A percentile compares a stretch with the other conserved stretches of the same genome.
Evolutionary conservation across 495 filamentous ascomycete species (phyloP).

Genomic region (Podospora fimiseda): DNA sequence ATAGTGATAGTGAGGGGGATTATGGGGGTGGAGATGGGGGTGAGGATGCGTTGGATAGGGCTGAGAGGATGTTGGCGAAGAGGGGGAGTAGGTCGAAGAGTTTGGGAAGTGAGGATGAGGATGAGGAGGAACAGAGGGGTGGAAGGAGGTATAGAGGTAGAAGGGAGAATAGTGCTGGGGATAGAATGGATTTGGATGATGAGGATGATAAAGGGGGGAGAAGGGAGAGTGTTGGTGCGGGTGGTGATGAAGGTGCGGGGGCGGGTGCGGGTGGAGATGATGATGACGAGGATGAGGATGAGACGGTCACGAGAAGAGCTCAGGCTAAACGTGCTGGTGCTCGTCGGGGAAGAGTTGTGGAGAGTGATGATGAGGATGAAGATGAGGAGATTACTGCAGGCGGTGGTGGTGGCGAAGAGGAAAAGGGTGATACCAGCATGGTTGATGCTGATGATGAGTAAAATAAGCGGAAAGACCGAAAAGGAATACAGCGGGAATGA

Average conservation of each 20-base stretch:
- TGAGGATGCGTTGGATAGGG: constrained; percentile 31
- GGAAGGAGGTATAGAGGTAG: constrained; percentile 18
- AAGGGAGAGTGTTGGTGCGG: constrained; percentile 2
- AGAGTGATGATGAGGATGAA: constrained; percentile 43
- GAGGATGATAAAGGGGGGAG: constrained; percentile 24
- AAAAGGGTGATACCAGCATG: constrained; percentile 30
- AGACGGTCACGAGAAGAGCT: constrained; percentile 23
- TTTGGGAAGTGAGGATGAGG: constrained; percentile 4
- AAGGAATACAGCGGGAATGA: no score
- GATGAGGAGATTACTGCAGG: constrained; percentile 18
- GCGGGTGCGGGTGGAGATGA: constrained; percentile 14
- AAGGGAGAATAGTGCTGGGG: constrained; percentile 22
- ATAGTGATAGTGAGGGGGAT: constrained; percentile 46
- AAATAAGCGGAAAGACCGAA: no score
- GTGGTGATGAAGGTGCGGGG: no score
- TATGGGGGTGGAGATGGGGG: constrained; percentile 29
- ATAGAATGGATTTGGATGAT: constrained; percentile 35
- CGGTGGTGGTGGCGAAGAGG: constrained; percentile 7
- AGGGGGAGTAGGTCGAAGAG: constrained; percentile 8
- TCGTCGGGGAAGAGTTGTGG: constrained; percentile 29
- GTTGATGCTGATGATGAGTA: constrained; percentile 31
- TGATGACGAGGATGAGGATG: constrained; percentile 42
- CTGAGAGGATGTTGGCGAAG: constrained; percentile 33
- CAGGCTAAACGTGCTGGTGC: constrained; percentile 27
- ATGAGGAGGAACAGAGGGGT: constrained; percentile 20